Percentiles rank a stretch among this genome's conserved stretches.
phyloP scores from a whole-genome alignment of 1,284 basidiomycete species.

The Ganoderma lingzhi region DNA sequence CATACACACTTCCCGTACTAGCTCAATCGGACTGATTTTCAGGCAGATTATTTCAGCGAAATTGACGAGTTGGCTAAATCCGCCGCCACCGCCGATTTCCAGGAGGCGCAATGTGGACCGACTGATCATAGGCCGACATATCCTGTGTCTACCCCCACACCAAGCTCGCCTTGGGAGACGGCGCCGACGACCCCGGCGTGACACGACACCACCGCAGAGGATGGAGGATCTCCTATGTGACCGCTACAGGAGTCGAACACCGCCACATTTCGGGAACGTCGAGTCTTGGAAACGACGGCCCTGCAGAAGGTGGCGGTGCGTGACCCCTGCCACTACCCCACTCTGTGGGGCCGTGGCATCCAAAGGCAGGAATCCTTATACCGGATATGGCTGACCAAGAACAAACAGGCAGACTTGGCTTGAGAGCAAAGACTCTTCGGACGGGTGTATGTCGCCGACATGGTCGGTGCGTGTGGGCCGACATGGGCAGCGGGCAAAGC shows the following conservation, averaged over 20 bases:
- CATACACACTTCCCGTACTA: too few species aligned
- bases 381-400: neutral
- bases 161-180: too few species aligned
- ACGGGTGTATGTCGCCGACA: neutral
- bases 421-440: neutral
- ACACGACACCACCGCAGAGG: neutral
- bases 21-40: too few species aligned
- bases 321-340: neutral
- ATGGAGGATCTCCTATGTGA: neutral
- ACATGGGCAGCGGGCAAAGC: too few species aligned
- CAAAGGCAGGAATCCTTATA: neutral
- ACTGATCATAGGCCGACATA: too few species aligned
- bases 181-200: too few species aligned
- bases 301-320: neutral
- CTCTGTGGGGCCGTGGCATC: conserved; percentile 1
- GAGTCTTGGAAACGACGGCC: neutral
- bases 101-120: too few species aligned
- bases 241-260: neutral
- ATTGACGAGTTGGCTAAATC: too few species aligned
- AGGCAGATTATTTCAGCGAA: too few species aligned
- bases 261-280: neutral
- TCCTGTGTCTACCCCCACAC: too few species aligned
- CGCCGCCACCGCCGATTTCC: too few species aligned
- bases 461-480: too few species aligned
- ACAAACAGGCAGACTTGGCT: neutral